Base-by-base conservation (phyloP, 352 stramenopile species). In the Globisporangium megalacanthum region DNA sequence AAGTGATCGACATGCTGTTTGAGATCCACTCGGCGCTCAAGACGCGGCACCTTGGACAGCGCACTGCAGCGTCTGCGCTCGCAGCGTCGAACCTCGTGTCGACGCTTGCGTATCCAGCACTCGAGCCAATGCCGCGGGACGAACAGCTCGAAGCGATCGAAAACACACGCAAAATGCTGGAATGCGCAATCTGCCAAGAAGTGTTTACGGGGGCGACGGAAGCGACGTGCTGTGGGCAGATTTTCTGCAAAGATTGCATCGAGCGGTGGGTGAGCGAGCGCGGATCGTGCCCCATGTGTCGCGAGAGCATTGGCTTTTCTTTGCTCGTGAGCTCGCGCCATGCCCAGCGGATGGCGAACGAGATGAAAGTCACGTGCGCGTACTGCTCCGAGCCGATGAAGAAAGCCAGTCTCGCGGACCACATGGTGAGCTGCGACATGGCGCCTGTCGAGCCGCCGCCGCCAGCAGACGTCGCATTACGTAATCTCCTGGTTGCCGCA, bases 1-100 rank as follows among this genome's bases (percentile, higher is more conserved):
- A 89, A 22, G 81, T 90, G n/a, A 79, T 93, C 36, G 81, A 93
- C 66, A 83, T 88, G 70, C 70, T 93, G 9, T 93, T 93, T 54
- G 81, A 91, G 58, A 93, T 93, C 62, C 83, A 93, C 67, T 79
- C 83, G 56, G 81, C 81, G 48, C 70, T 91, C 17, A 93, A 91
- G 67, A 85, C 76, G 51, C 69, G 81, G 31, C 79, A 93, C 60
- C 57, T 89, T n/a, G 80, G 81, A 11, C 75, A 88, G 60, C 70
- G 81, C 52, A 93, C 81, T n/a, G 83, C 83, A 0, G 83, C 83
- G 0, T 90, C 79, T 0, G 83, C 83, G 0, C 51, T 93, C 0
- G 81, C 81, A 3, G 81, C 79, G 1, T 89, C 79, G 37, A 93
- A 93, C 64, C 63, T 93, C 20, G 83, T 93, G 19, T 88, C 73